phyloP scores from a whole-genome alignment of 2,329 filamentous ascomycete species.

The Aspergillus eucalypticola region DNA sequence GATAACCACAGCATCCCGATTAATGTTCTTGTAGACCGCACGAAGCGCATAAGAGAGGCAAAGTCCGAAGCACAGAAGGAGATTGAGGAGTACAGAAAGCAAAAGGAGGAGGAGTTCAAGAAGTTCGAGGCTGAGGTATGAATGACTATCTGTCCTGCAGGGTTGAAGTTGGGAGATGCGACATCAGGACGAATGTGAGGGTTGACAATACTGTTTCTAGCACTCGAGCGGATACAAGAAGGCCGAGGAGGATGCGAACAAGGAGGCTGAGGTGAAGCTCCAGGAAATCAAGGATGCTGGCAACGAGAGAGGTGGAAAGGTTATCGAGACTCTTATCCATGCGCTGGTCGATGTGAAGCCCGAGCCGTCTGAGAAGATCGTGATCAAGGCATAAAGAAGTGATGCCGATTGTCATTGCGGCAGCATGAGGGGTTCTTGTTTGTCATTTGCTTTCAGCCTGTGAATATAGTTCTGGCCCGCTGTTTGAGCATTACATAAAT shows the following conservation, averaged over 20 bases:
- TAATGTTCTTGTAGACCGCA: slow-evolving; percentile 65
- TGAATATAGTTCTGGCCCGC: slow-evolving; percentile 17
- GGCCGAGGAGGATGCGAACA: slow-evolving; percentile 75
- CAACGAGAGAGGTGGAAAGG: slow-evolving; percentile 73
- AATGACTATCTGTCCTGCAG: not conserved
- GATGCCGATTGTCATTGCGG: slow-evolving; percentile 11
- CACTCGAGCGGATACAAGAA: slow-evolving; percentile 89
- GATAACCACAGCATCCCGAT: not conserved
- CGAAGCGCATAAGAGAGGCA: slow-evolving; percentile 95
- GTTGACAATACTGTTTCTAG: slow-evolving; percentile 37
- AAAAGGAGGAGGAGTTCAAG: slow-evolving; percentile 94
- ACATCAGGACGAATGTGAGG: not conserved
- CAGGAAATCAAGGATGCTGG: slow-evolving; percentile 79
- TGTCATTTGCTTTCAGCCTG: slow-evolving; percentile 17
- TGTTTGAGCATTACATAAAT: slow-evolving; percentile 12
- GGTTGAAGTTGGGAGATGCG: not conserved
- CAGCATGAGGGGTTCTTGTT: slow-evolving; percentile 12
- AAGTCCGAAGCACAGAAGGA: slow-evolving; percentile 96
- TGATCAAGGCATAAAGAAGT: slow-evolving; percentile 34
- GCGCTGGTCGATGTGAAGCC: slow-evolving; percentile 86
- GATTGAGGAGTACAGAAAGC: slow-evolving; percentile 85
- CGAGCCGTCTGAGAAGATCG: slow-evolving; percentile 57
- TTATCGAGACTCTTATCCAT: slow-evolving; percentile 78
- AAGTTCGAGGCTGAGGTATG: slow-evolving; percentile 80
- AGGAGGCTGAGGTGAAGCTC: slow-evolving; percentile 78